Percentiles rank a stretch among this genome's conserved stretches.
These are phyloP conservation scores for Trichoderma atroviride DNA, from an alignment of 2,329 filamentous ascomycete genomes.

Conservation along the genomic window DNA sequence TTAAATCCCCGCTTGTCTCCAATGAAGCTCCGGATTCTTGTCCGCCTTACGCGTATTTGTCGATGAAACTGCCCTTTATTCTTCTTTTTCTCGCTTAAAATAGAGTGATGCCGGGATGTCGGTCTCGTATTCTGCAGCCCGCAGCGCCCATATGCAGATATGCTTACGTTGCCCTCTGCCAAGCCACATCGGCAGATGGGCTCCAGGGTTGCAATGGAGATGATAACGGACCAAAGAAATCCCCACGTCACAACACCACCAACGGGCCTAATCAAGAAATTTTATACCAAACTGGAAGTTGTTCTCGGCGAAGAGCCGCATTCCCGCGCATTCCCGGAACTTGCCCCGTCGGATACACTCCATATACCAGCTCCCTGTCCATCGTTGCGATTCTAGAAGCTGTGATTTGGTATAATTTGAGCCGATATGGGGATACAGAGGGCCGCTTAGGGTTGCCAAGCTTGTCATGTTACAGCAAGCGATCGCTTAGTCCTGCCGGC, in stretches of 20 bases:
- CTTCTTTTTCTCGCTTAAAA: neutral
- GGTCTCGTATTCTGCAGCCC: constrained; percentile 20
- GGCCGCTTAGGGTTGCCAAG: neutral
- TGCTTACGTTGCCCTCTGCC: neutral
- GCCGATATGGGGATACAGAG: neutral
- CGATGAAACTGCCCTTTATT: neutral
- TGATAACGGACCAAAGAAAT: neutral
- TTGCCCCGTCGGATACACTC: neutral
- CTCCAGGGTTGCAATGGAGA: neutral
- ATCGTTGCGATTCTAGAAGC: neutral
- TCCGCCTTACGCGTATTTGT: neutral
- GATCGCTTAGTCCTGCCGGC: neutral
- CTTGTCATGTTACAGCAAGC: neutral
- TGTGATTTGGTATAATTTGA: neutral
- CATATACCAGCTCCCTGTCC: neutral
- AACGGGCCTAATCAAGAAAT: neutral
- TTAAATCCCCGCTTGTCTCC: no score
- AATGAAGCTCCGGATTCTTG: neutral
- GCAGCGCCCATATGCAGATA: neutral
- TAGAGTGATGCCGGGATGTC: neutral
- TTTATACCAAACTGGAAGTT: neutral
- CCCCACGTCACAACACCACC: neutral
- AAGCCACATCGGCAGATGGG: neutral
- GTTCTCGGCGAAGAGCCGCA: neutral
- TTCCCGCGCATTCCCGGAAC: neutral